These are phyloP conservation scores for Erysiphe pulchra DNA, from an alignment of 2,329 filamentous ascomycete species.

Conservation along the genomic window DNA sequence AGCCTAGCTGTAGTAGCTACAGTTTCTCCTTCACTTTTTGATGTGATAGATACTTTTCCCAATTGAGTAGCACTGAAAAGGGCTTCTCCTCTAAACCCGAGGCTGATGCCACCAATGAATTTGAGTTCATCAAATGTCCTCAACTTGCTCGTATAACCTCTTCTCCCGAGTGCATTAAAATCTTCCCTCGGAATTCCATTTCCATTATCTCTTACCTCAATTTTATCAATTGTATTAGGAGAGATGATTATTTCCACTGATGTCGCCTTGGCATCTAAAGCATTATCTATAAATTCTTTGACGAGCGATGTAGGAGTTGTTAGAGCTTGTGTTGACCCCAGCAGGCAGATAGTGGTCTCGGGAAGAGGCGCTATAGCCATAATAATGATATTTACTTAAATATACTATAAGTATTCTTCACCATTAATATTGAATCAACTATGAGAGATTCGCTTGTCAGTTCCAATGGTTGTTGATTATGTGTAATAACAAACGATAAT, in stretches of 20 bases:
- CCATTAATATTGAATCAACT: no score
- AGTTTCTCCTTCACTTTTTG: constrained; percentile 32
- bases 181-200: constrained; percentile 38
- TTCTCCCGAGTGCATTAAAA: constrained; percentile 32
- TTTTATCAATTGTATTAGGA: constrained; percentile 37
- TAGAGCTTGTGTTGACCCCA: constrained; percentile 35
- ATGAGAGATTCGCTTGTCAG: no score
- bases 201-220: constrained; percentile 53
- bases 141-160: constrained; percentile 53
- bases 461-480: no score
- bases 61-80: constrained; percentile 38
- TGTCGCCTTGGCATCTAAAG: constrained; percentile 44
- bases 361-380: constrained; percentile 22
- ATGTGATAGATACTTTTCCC: constrained; percentile 33
- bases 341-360: constrained; percentile 22
- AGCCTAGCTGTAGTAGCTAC: constrained; percentile 27
- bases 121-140: constrained; percentile 33
- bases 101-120: constrained; percentile 25
- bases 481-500: no score
- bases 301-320: constrained; percentile 33
- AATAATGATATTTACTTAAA: no score
- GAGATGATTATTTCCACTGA: constrained; percentile 38
- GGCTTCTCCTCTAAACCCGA: constrained; percentile 59
- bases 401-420: no score
- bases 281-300: constrained; percentile 58